Evolutionary conservation across 1,139 yeast species (phyloP).

Genomic region (Nakaseomyces kungkrabaensis): DNA sequence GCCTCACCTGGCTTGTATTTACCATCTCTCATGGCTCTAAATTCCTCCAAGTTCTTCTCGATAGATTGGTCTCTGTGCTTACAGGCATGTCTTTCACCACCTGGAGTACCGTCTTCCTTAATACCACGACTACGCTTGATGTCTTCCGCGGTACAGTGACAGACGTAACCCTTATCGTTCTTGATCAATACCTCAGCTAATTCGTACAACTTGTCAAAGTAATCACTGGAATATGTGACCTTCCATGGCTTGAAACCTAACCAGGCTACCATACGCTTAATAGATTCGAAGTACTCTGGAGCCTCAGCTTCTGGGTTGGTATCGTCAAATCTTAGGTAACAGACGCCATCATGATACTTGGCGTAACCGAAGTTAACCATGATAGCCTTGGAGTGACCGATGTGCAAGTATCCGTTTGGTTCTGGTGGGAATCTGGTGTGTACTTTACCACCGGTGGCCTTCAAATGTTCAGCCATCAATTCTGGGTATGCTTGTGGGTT

Average conservation of each 20-base stretch:
- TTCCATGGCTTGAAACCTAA: slow-evolving; percentile 89
- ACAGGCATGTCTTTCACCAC: slow-evolving; percentile 84
- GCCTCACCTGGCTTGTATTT: slow-evolving; percentile 83
- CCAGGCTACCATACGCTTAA: slow-evolving; percentile 80
- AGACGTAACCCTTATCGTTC: slow-evolving; percentile 72
- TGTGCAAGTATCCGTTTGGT: slow-evolving; percentile 93
- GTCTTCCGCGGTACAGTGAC: slow-evolving; percentile 89
- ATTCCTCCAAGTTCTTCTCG: slow-evolving; percentile 69
- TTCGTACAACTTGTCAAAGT: slow-evolving; percentile 78
- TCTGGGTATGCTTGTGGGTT: slow-evolving; percentile 87
- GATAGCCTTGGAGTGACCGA: slow-evolving; percentile 97
- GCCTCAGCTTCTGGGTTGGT: slow-evolving; percentile 99
- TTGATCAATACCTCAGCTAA: slow-evolving; percentile 74
- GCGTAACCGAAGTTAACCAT: slow-evolving; percentile 96
- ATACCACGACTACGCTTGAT: slow-evolving; percentile 85
- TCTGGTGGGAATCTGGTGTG: slow-evolving; percentile 97
- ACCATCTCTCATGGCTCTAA: slow-evolving; percentile 88
- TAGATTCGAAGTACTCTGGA: slow-evolving; percentile 77
- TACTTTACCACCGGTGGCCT: slow-evolving; percentile 70
- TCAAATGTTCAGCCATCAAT: slow-evolving; percentile 68
- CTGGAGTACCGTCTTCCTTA: slow-evolving; percentile 82
- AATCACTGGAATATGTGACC: slow-evolving; percentile 91
- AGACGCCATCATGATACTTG: slow-evolving; percentile 69
- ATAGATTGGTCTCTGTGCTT: slow-evolving; percentile 58
- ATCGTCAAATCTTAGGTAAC: slow-evolving; percentile 91